phyloP scores from a whole-genome alignment of 148 eudicot genomes.

The Selenicereus undatus region DNA sequence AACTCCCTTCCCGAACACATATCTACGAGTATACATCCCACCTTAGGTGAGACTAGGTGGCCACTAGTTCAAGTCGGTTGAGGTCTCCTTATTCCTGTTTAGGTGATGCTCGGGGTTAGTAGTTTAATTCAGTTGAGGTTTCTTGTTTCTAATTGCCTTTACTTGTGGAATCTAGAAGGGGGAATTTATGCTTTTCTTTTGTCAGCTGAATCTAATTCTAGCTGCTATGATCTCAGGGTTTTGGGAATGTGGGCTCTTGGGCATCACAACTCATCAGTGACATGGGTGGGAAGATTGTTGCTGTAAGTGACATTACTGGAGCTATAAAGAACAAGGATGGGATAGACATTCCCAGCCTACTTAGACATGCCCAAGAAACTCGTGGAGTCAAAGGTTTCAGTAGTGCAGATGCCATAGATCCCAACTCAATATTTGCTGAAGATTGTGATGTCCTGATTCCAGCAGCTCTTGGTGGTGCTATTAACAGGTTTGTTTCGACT shows the following conservation, averaged over 20 bases:
- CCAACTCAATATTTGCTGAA: slow-evolving; percentile 70
- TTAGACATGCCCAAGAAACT: slow-evolving; percentile 58
- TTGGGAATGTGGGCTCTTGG: slow-evolving; percentile 97
- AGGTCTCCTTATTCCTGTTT: neutral
- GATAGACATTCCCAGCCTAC: slow-evolving; percentile 64
- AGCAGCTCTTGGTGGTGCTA: slow-evolving; percentile 98
- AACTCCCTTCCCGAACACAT: too few species aligned
- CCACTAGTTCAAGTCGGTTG: neutral
- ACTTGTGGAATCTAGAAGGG: neutral
- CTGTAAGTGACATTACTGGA: slow-evolving; percentile 85
- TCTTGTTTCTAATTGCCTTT: neutral
- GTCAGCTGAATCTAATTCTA: slow-evolving; percentile 3
- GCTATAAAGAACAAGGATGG: slow-evolving; percentile 79
- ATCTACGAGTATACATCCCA: too few species aligned
- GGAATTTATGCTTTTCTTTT: neutral
- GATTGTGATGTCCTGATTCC: slow-evolving; percentile 97
- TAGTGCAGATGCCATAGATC: slow-evolving; percentile 57
- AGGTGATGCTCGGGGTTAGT: neutral
- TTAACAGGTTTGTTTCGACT: slow-evolving; percentile 51
- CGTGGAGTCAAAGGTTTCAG: slow-evolving; percentile 83
- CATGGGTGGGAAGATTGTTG: slow-evolving; percentile 80
- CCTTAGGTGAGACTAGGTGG: neutral
- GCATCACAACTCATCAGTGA: slow-evolving; percentile 84
- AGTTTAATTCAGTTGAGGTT: neutral
- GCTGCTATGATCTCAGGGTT: slow-evolving; percentile 53